Conservation (phyloP, 148 eudicot genomes). For the Silene latifolia region DNA sequence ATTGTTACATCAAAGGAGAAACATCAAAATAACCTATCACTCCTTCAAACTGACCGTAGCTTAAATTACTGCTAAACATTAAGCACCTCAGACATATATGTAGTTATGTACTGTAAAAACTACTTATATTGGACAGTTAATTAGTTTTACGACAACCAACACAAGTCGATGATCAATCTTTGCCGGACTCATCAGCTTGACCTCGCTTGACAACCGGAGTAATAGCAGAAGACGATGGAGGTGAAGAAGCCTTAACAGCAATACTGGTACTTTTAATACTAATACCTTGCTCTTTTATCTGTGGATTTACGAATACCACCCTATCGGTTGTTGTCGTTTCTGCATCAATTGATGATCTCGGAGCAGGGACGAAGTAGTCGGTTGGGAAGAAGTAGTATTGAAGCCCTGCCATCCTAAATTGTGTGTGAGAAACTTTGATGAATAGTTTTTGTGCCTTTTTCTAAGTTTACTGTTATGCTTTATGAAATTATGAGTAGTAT, state of each 20-base stretch:
- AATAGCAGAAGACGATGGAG: neutral
- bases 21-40: no score
- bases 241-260: neutral
- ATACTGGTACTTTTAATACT: neutral
- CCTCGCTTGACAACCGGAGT: conserved; percentile 1
- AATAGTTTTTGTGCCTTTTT: no score
- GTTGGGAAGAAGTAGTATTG: conserved; percentile 9
- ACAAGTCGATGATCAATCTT: neutral
- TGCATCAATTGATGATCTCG: neutral
- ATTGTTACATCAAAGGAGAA: no score
- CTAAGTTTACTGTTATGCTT: neutral
- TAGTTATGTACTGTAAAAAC: no score
- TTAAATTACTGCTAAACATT: no score
- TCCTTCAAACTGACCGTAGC: no score
- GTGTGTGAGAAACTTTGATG: neutral
- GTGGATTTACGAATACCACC: neutral
- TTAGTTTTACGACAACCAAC: no score
- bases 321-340: neutral
- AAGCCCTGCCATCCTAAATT: conserved; percentile 9
- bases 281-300: neutral
- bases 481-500: neutral
- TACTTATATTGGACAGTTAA: no score
- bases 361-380: conserved; percentile 3
- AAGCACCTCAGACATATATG: no score
- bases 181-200: neutral